A percentile compares a stretch with the other conserved stretches of the same genome.
phyloP scores from a whole-genome alignment of 1,284 basidiomycete species.

The Moesziomyces globuligerus region DNA sequence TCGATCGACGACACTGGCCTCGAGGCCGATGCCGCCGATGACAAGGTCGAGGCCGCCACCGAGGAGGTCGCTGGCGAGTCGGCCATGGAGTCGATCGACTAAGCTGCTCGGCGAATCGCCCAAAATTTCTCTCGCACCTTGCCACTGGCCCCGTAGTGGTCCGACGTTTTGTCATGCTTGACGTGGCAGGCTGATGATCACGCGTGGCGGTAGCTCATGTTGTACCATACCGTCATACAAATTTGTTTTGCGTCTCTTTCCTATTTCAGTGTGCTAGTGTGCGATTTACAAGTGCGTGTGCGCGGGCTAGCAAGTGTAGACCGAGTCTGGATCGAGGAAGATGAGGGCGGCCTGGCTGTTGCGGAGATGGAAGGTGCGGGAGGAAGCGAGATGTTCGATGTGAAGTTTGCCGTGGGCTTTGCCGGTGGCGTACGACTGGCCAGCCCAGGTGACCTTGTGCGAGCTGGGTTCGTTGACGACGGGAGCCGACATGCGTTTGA shows the following conservation, averaged over 20 bases:
- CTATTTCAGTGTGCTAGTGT: neutral
- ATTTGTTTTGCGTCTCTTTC: neutral
- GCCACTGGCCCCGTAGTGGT: too few species aligned
- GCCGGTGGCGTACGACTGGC: constrained; percentile 9
- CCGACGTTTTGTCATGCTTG: too few species aligned
- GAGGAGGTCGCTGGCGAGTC: constrained; percentile 64
- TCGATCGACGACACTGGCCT: constrained; percentile 69
- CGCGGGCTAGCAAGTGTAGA: neutral
- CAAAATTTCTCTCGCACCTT: constrained; percentile 1
- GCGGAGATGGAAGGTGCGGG: constrained; percentile 1
- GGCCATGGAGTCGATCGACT: constrained; percentile 67
- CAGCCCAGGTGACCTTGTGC: constrained; percentile 9
- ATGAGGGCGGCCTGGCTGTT: constrained; percentile 10
- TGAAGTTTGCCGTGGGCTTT: neutral
- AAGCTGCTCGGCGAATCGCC: constrained; percentile 10
- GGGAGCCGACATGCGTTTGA: constrained; percentile 10
- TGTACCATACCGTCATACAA: neutral
- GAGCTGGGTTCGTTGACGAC: constrained; percentile 8
- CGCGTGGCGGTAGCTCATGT: neutral
- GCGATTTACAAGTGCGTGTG: neutral
- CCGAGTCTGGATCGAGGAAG: constrained; percentile 3
- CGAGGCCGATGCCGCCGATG: constrained; percentile 38
- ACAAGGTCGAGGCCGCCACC: constrained; percentile 40
- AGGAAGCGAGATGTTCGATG: constrained; percentile 2
- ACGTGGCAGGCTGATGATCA: too few species aligned